Percentiles rank a stretch among this genome's conserved stretches.
Conservation (phyloP, 192 early-diverging fungal species). For the Dimargaris cristalligena region DNA sequence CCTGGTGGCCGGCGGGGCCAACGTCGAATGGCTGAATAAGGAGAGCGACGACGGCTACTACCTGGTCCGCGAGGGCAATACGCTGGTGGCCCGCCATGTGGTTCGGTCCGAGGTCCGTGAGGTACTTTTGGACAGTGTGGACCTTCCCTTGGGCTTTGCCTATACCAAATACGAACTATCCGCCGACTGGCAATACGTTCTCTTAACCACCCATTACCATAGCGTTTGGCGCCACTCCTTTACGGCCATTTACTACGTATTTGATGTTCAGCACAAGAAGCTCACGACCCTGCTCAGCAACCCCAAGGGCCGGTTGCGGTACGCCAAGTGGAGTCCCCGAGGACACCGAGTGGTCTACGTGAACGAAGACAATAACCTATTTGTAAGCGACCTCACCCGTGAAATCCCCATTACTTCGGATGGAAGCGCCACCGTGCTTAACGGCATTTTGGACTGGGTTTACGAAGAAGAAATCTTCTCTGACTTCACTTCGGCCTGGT, state of each 20-base stretch:
- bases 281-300: conserved; percentile 34
- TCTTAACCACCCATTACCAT: conserved; percentile 42
- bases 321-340: conserved; percentile 58
- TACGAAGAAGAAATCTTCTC: conserved; percentile 90
- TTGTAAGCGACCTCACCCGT: conserved; percentile 47
- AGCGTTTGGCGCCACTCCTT: conserved; percentile 76
- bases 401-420: conserved; percentile 71
- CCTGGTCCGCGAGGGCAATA: neutral
- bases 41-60: conserved; percentile 10
- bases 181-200: conserved; percentile 55
- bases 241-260: conserved; percentile 65
- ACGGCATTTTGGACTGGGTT: conserved; percentile 96
- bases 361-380: conserved; percentile 64
- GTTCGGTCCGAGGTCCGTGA: too few species aligned
- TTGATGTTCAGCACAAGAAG: conserved; percentile 38
- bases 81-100: neutral
- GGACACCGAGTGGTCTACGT: conserved; percentile 73
- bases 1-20: neutral
- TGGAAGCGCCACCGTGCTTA: conserved; percentile 64
- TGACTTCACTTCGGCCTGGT: conserved; percentile 57
- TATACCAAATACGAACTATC: conserved; percentile 31
- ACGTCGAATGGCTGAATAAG: neutral
- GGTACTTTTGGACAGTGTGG: neutral
- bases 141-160: neutral
- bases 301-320: conserved; percentile 33